Base-by-base conservation (phyloP, 1,284 basidiomycete genomes). In the Apiotrichum gracile region DNA sequence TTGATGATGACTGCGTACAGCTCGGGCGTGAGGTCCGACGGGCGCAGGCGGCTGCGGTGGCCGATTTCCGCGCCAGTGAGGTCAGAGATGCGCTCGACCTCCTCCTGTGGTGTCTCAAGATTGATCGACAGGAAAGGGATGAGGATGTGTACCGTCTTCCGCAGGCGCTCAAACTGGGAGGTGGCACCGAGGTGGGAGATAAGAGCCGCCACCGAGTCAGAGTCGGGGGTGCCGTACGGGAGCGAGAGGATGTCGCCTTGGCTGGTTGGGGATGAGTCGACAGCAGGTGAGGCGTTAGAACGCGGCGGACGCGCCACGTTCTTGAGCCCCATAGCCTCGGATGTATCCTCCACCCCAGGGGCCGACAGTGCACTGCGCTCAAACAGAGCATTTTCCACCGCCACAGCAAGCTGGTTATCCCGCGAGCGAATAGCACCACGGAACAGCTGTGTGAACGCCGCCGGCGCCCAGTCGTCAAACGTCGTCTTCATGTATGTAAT, bases 401-500 rank as follows among this genome's bases (percentile, higher is more conserved):
- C 49, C 13, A 35, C 13, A 2, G 56, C 53, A 6, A 51, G 5
- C 5, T 34, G 38, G 17, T 43, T 37, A 40, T 58, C 48, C 5
- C 29, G 31, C 5, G 48, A 22, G 5, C 49, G 42, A 1, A 53
- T 29, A 13, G 64, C 51, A 1, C 51, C 34, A 12, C 59, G 63
- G 48, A 71, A 66, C 16, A 70, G 31, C 7, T 51, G 29, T 22
- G 58, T 50, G 21, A 62, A 60, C 6, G 58, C 61, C 22, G 60
- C 5, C 1, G 49, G 39, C 10, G 42, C 24, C 45, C 48, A 49
- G n/a, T 44, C 43, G 10, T 10, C 8, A 25, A 50, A 60, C 16
- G 47, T 55, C 8, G 45, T 26, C 34, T 60, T 61, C 57, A 71
- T 66, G 51, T 75, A 71, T 19, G 48, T 24, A 22, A 72, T 26